Percentiles rank a stretch among this genome's conserved stretches.
phyloP scores from a whole-genome alignment of 202 grass and related monocot species.

The Panicum virgatum region DNA sequence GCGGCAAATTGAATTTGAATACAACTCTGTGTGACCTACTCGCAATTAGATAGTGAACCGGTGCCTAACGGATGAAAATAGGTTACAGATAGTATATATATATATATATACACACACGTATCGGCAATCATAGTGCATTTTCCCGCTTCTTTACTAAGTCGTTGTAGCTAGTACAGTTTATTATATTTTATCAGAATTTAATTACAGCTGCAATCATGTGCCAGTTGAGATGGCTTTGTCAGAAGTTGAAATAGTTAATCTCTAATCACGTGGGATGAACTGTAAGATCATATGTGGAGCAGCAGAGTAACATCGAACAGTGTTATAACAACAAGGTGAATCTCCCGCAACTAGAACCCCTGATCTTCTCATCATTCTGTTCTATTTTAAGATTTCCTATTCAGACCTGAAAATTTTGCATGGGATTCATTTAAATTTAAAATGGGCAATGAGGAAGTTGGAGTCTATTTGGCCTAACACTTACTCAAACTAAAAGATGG shows the following conservation, averaged over 20 bases:
- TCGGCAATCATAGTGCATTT: neutral
- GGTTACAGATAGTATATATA: neutral
- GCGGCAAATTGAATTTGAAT: neutral
- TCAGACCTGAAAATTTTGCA: neutral
- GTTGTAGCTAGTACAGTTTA: neutral
- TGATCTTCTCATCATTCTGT: constrained; percentile 14
- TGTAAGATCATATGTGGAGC: neutral
- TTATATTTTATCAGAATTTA: neutral
- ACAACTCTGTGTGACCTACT: neutral
- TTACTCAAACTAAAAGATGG: too few relatives aligned
- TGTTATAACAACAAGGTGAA: constrained; percentile 13
- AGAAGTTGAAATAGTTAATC: neutral
- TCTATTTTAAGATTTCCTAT: neutral
- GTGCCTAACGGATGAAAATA: neutral
- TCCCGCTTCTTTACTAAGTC: neutral
- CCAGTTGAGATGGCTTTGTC: constrained; percentile 8
- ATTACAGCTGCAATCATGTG: neutral
- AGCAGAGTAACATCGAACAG: neutral
- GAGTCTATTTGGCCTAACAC: neutral
- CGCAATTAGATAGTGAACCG: neutral
- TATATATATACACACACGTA: too few relatives aligned
- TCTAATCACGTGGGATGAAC: neutral
- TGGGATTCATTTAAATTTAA: neutral
- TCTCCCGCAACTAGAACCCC: neutral
- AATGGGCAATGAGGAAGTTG: neutral